A percentile compares a stretch with the other conserved stretches of the same genome.
Conservation (phyloP, 148 eudicot species). For the Rhododendron ferrugineum region DNA sequence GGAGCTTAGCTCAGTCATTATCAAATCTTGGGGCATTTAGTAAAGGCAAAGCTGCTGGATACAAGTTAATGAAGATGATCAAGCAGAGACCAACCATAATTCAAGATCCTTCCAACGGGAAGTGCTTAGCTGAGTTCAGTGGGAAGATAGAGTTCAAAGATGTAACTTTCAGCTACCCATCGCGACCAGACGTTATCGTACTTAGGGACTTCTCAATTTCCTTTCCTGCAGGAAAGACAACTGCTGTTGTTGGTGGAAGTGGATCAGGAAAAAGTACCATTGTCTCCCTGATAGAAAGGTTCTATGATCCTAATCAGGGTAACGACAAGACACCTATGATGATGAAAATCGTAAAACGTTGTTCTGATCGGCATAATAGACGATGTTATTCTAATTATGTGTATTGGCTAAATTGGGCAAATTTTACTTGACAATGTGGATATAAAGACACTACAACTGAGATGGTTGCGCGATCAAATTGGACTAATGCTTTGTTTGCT, state of each 20-base stretch:
- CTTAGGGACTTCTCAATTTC: slow-evolving; percentile 81
- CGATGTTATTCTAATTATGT: background rate
- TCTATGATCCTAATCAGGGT: slow-evolving; percentile 96
- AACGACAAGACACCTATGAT: slow-evolving; percentile 2
- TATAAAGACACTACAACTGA: slow-evolving; percentile 73
- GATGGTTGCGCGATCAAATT: slow-evolving; percentile 86
- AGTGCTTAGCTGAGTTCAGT: slow-evolving; percentile 62
- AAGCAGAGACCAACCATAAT: slow-evolving; percentile 81
- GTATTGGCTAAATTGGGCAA: slow-evolving; percentile 43
- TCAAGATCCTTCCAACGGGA: slow-evolving; percentile 59
- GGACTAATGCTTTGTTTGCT: slow-evolving; percentile 96
- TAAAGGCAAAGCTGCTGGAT: slow-evolving; percentile 97
- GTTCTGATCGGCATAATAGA: background rate
- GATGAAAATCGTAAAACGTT: background rate
- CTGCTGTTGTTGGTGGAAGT: slow-evolving; percentile 96
- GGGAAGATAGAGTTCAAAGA: slow-evolving; percentile 91
- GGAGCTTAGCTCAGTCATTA: slow-evolving; percentile 99
- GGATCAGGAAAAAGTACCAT: slow-evolving; percentile 98
- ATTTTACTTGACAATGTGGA: slow-evolving; percentile 82
- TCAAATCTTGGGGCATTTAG: slow-evolving; percentile 99
- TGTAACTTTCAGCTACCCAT: slow-evolving; percentile 88
- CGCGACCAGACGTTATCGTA: slow-evolving; percentile 90
- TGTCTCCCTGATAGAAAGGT: slow-evolving; percentile 94
- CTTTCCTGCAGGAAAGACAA: slow-evolving; percentile 97
- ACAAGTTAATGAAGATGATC: slow-evolving; percentile 94